Evolutionary conservation across 208 protist genomes (phyloP), one percentile per base, ranked within the genome.

Genomic region (Ichthyophonus hoferi): DNA sequence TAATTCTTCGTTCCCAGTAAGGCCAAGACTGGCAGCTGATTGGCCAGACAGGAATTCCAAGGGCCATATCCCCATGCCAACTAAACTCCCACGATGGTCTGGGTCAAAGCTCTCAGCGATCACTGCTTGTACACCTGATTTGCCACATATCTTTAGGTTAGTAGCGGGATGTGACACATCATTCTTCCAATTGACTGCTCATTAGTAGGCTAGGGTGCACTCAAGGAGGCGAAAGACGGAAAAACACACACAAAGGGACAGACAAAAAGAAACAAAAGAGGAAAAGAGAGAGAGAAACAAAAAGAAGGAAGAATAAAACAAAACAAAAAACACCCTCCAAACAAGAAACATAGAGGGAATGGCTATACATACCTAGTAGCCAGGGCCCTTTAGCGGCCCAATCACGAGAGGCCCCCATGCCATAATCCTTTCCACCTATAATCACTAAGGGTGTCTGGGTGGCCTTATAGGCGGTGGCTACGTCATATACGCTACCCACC

Each of bases 311-410:
- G 3, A 24, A 77, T 79, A 14, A 43, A 14, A 83, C 41, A 83
- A 83, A 83, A 3, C 3, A 83, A 17, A 78, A 38, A 39, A 17
- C 12, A 83, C 38, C 77, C 38, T 79, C 76, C 84, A 93, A 90
- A 77, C 88, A 93, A 12, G 93, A 90, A 0, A 94, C 92, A 76
- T 58, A 90, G n/a, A n/a, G n/a, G n/a, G n/a, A n/a, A n/a, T n/a
- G n/a, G n/a, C n/a, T n/a, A 90, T 97, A 97, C 76, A 98, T 94
- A 58, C 97, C 97, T 92, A 98, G 96, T 91, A 98, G 88, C 86
- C 96, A 98, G 31, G 96, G 96, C 37, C 96, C 96, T 94, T 98
- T 98, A 34, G 96, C 97, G 0, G 97, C 97, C 97, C 97, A 99
- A 91, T 99, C 97, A 87, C 97, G 95, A 12, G 96, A 97, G 42